Base-by-base conservation (phyloP, 352 stramenopile species). In the Peronospora belbahrii region DNA sequence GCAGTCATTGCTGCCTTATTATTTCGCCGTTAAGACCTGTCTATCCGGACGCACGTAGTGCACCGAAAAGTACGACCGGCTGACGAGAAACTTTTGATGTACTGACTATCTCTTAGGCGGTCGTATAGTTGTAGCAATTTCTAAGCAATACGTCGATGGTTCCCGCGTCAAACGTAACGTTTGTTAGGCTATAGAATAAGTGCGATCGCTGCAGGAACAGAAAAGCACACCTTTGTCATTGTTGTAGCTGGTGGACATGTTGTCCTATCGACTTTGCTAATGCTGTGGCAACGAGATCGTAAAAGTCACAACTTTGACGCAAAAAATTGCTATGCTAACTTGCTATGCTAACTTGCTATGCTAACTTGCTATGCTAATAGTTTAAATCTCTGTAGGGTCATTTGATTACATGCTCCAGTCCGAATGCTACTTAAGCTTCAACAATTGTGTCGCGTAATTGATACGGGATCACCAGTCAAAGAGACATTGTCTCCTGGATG, bases 71-170 rank as follows among this genome's bases (percentile, higher is more conserved):
- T 20, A 51, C 57, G 46, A 66, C 31, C 36, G 33, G 52, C 62
- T 66, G 52, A 66, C 45, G 33, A 59, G 38, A 52, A 62, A 59
- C 61, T 62, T 66, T 62, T 33, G 18, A 11, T 32, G 36, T 52
- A 37, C 47, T 59, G 46, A 47, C 42, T 62, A 39, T n/a, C 19
- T 27, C 14, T 18, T 24, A 42, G 43, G 23, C 49, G 32, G 42
- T 61, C 37, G 52, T 47, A 15, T 43, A 39, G 48, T 61, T 50
- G 24, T n/a, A 32, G 11, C 9, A n/a, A n/a, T 17, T 7, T 14
- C 10, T 8, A 15, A 33, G 4, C 27, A n/a, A n/a, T 10, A 4
- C 15, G 8, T 5, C 5, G 14, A 30, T 20, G 25, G 24, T 46
- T 19, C 30, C 41, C 41, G 33, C 30, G 30, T 44, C 32, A 44